phyloP scores from a whole-genome alignment of 208 protist species.

The Polymyxa betae region DNA sequence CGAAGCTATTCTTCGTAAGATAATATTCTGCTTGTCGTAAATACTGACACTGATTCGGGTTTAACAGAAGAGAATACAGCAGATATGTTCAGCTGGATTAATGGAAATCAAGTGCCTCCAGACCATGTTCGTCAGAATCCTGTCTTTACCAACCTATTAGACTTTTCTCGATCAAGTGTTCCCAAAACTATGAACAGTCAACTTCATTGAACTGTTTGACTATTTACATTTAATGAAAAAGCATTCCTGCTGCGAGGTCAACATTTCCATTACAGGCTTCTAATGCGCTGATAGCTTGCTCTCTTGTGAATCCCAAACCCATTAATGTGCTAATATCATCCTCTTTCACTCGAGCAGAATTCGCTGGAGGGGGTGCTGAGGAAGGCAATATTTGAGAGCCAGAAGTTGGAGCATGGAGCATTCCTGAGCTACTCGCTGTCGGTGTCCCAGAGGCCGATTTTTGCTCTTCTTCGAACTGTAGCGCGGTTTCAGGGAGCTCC shows the following conservation, averaged over 20 bases:
- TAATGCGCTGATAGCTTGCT: neutral
- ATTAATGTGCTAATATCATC: constrained; percentile 30
- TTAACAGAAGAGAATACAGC: neutral
- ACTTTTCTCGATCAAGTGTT: neutral
- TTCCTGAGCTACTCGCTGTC: no score
- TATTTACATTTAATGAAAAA: constrained; percentile 1
- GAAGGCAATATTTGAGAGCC: neutral
- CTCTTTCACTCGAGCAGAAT: neutral
- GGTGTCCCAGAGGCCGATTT: no score
- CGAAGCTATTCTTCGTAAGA: neutral
- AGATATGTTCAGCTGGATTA: constrained; percentile 15
- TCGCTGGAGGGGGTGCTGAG: neutral
- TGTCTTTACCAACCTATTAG: neutral
- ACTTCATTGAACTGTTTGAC: neutral
- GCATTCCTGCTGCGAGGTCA: neutral
- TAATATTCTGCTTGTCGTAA: neutral
- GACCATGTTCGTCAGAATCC: neutral
- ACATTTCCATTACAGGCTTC: constrained; percentile 26
- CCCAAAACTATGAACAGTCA: neutral
- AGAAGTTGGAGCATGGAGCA: neutral
- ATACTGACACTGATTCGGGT: neutral
- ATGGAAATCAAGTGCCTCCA: neutral
- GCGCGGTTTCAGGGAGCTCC: neutral
- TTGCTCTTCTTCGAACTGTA: neutral
- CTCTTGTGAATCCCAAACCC: neutral